Evolutionary conservation across 108 stramenopile genomes (phyloP).

Genomic region (Pseudonitzschia multistriata): DNA sequence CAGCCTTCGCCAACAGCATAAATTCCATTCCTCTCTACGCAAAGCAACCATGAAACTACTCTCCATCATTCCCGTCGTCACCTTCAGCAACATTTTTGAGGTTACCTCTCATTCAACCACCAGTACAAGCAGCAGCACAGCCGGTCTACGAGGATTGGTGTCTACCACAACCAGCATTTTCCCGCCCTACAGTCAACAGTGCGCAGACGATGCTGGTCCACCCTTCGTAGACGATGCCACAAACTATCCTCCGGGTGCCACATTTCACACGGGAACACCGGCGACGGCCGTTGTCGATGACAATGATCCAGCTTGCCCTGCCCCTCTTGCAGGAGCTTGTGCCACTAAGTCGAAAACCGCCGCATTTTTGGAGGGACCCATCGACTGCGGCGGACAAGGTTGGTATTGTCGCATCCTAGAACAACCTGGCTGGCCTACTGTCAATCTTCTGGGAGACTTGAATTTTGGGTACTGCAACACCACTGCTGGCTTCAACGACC

Average conservation of each 20-base stretch:
- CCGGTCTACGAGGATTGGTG: no score
- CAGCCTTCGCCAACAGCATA: no score
- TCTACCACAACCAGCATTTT: no score
- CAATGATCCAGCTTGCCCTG: neutral
- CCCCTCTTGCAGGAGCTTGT: conserved; percentile 7
- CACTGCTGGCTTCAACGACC: neutral
- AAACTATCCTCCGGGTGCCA: neutral
- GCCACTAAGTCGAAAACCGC: neutral
- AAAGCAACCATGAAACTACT: no score
- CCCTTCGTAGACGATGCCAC: neutral
- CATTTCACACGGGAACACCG: neutral
- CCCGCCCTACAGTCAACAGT: conserved; percentile 10
- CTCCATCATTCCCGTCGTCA: no score
- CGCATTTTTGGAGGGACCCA: conserved; percentile 14
- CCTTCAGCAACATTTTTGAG: no score
- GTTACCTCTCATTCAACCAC: no score
- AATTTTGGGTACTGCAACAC: conserved; percentile 23
- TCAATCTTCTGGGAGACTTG: neutral
- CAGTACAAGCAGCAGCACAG: no score
- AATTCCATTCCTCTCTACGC: no score
- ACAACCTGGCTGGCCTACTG: neutral
- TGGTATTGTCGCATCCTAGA: conserved; percentile 8
- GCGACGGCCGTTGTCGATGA: neutral
- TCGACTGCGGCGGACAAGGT: conserved; percentile 11
- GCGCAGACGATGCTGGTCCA: conserved; percentile 10